Percentiles rank a stretch among this genome's conserved stretches.
These are phyloP conservation scores for Paecilomyces variotii DNA, from an alignment of 2,329 filamentous ascomycete genomes.

Conservation along the genomic window DNA sequence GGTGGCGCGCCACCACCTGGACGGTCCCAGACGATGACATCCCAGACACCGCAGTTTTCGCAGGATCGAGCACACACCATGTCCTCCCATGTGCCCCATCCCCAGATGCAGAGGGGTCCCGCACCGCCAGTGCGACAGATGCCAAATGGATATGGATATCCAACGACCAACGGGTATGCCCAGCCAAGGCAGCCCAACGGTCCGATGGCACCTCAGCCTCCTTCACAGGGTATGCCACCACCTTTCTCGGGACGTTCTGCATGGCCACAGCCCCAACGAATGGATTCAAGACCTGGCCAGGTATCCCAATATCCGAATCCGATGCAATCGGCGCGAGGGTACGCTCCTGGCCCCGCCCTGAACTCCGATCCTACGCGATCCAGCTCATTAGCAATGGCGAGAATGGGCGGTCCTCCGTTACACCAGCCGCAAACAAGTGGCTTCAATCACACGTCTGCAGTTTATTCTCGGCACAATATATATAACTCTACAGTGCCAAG, in stretches of 20 bases:
- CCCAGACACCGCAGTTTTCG: constrained; percentile 56
- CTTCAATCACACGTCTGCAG: constrained; percentile 61
- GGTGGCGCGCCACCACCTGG: constrained; percentile 77
- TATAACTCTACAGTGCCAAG: constrained; percentile 61
- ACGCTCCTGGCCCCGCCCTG: constrained; percentile 60
- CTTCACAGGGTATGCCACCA: constrained; percentile 53
- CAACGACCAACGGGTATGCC: constrained; percentile 19
- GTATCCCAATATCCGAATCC: constrained; percentile 52
- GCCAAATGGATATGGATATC: constrained; percentile 35
- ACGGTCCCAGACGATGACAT: constrained; percentile 92
- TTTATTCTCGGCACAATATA: constrained; percentile 69
- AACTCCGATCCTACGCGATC: constrained; percentile 83
- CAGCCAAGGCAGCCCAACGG: constrained; percentile 16
- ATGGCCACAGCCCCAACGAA: constrained; percentile 64
- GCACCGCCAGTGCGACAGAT: constrained; percentile 37
- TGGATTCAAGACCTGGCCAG: constrained; percentile 52
- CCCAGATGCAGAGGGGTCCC: constrained; percentile 35
- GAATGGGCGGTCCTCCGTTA: constrained; percentile 62
- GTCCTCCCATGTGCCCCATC: constrained; percentile 46
- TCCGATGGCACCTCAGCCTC: constrained; percentile 38
- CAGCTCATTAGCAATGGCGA: constrained; percentile 68
- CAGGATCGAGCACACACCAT: constrained; percentile 73
- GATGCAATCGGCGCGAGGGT: constrained; percentile 42
- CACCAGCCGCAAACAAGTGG: constrained; percentile 57
- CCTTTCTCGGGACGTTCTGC: constrained; percentile 58